Conservation (phyloP, 1,284 basidiomycete genomes). For the Erythrobasidium hasegawianum region DNA sequence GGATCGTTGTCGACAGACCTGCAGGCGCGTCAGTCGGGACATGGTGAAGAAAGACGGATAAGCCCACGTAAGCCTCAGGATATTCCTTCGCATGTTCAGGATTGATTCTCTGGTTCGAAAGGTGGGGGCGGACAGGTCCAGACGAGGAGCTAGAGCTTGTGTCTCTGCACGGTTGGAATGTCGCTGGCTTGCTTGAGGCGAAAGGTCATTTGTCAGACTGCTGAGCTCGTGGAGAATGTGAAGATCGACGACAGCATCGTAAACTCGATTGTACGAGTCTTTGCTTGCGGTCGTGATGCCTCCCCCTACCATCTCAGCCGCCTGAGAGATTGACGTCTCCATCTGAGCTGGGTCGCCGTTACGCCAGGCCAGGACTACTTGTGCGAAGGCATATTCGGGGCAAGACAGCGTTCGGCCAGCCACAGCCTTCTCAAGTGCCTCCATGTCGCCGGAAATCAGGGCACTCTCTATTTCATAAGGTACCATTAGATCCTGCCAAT, state of each 20-base stretch:
- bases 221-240: conserved; percentile 87
- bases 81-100: conserved; percentile 82
- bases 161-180: conserved; percentile 5
- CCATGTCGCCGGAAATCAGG: conserved; percentile 94
- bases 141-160: conserved; percentile 50
- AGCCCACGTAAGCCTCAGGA: conserved; percentile 68
- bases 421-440: conserved; percentile 42
- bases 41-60: conserved; percentile 14
- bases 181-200: neutral
- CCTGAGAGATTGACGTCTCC: conserved; percentile 58
- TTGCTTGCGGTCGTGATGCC: conserved; percentile 75
- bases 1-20: conserved; percentile 42
- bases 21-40: conserved; percentile 15
- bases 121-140: conserved; percentile 77
- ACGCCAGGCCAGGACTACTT: conserved; percentile 13
- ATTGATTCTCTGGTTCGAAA: conserved; percentile 90
- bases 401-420: conserved; percentile 5
- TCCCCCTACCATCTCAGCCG: conserved; percentile 72
- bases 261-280: conserved; percentile 76
- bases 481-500: conserved; percentile 74
- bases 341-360: conserved; percentile 45
- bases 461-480: conserved; percentile 90
- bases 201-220: conserved; percentile 47
- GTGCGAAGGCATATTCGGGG: conserved; percentile 25
- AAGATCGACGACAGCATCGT: conserved; percentile 80